Percentiles rank a stretch among this genome's conserved stretches.
Evolutionary conservation across 2,329 filamentous ascomycete genomes (phyloP).

Genomic region (Fragosphaeria purpurea): DNA sequence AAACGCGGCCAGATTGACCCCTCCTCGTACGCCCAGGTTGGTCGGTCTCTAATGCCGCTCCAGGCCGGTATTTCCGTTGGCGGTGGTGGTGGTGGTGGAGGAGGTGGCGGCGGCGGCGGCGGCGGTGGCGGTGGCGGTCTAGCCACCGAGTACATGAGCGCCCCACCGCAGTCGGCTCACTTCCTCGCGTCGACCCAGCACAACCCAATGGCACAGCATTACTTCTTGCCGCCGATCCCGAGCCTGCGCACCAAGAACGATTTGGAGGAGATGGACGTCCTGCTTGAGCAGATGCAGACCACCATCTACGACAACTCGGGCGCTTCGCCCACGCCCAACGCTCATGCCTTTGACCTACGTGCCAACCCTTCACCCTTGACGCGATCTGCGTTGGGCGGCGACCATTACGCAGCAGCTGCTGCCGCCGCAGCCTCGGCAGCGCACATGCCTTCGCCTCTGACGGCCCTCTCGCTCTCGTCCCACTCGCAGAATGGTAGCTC

Average conservation of each 20-base stretch:
- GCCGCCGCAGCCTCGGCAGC: constrained; percentile 32
- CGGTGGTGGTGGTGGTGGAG: constrained; percentile 35
- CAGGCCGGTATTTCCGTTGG: constrained; percentile 42
- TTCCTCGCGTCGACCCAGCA: constrained; percentile 36
- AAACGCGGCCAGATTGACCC: constrained; percentile 88
- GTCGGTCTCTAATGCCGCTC: constrained; percentile 74
- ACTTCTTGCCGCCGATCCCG: constrained; percentile 77
- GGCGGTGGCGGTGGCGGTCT: constrained; percentile 38
- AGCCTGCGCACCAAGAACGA: constrained; percentile 91
- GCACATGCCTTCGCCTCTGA: constrained; percentile 52
- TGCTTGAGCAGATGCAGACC: constrained; percentile 90
- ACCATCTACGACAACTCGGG: constrained; percentile 91
- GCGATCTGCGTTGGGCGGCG: constrained; percentile 17
- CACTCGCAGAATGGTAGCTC: constrained; percentile 51
- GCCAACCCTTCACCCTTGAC: constrained; percentile 31
- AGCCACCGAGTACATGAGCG: constrained; percentile 44
- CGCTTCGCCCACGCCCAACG: constrained; percentile 69
- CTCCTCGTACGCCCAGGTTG: constrained; percentile 80
- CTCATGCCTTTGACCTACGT: constrained; percentile 52
- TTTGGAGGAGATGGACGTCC: constrained; percentile 84
- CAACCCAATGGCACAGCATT: constrained; percentile 62
- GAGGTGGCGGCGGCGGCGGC: constrained; percentile 28
- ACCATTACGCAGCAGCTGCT: constrained; percentile 22
- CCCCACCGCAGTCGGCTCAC: constrained; percentile 35
- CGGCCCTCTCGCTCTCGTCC: constrained; percentile 37